A percentile compares a stretch with the other conserved stretches of the same genome.
These are phyloP conservation scores for Asterella californica DNA, from an alignment of 225 moss, liverwort and hornwort species.

Conservation along the genomic window DNA sequence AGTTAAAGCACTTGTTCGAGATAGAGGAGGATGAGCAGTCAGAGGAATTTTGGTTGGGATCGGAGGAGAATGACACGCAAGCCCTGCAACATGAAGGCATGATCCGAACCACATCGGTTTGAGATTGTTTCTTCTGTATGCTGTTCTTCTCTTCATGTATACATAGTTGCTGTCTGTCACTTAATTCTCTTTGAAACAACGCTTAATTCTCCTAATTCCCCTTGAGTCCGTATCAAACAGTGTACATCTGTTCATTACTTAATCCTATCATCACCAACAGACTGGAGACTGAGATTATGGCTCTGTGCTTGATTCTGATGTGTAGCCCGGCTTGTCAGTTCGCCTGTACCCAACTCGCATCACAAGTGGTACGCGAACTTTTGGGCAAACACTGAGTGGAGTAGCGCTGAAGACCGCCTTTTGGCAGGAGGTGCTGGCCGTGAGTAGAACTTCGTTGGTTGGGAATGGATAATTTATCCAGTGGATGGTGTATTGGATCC, in stretches of 20 bases:
- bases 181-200: background rate
- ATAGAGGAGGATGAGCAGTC: conserved; percentile 15
- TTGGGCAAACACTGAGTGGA: conserved; percentile 1
- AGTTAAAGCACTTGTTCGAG: conserved; percentile 14
- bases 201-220: background rate
- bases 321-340: conserved; percentile 24
- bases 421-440: conserved; percentile 1
- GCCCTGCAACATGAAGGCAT: conserved; percentile 22
- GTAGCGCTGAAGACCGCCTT: background rate
- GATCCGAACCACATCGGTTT: conserved; percentile 19
- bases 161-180: background rate
- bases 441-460: background rate
- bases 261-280: background rate
- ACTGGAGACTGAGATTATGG: conserved; percentile 4
- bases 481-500: too few relatives aligned
- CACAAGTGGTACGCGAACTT: conserved; percentile 7
- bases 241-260: background rate
- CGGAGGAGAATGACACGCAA: conserved; percentile 20
- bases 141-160: background rate
- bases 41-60: conserved; percentile 22
- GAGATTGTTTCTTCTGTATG: background rate
- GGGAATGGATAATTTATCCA: too few relatives aligned
- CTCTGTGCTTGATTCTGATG: conserved; percentile 19
- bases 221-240: too few relatives aligned
- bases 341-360: conserved; percentile 19